Percentiles rank a stretch among this genome's conserved stretches.
These are phyloP conservation scores for Sporothrix sp. DNA, from an alignment of 2,329 filamentous ascomycete genomes.

Conservation along the genomic window DNA sequence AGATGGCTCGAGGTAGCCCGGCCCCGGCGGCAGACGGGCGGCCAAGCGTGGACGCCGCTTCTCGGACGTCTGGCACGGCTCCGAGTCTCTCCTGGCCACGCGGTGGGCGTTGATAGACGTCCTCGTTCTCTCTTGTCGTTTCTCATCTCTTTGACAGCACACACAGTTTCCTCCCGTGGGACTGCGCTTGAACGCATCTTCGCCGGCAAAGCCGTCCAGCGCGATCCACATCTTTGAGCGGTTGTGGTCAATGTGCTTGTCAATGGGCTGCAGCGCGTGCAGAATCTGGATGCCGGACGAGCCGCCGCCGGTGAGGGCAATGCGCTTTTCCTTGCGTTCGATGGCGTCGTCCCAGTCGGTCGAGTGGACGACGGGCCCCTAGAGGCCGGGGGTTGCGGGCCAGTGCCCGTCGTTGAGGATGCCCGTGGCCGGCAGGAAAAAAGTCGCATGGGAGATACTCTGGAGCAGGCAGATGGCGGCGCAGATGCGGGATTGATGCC, in stretches of 20 bases:
- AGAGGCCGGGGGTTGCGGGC: slow-evolving; percentile 25
- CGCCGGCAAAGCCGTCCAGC: slow-evolving; percentile 2
- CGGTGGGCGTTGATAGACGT: no score
- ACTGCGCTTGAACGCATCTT: slow-evolving; percentile 6
- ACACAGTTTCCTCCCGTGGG: slow-evolving; percentile 1
- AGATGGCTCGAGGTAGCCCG: slow-evolving; percentile 39
- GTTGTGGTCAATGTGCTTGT: slow-evolving; percentile 23
- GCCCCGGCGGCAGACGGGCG: slow-evolving; percentile 37
- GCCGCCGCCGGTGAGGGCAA: slow-evolving; percentile 26
- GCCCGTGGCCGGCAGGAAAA: slow-evolving; percentile 16
- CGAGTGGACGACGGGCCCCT: slow-evolving; percentile 23
- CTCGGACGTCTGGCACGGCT: slow-evolving; percentile 19
- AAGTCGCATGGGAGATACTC: no score
- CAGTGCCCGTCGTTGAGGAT: slow-evolving; percentile 20
- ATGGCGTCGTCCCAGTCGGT: slow-evolving; percentile 20
- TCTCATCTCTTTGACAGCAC: slow-evolving; percentile 35
- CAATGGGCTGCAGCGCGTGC: slow-evolving; percentile 15
- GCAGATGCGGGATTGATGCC: no score
- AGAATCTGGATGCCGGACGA: slow-evolving; percentile 25
- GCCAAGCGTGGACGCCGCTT: slow-evolving; percentile 28
- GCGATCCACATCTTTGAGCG: slow-evolving; percentile 22
- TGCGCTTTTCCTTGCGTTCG: slow-evolving; percentile 19
- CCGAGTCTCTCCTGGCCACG: not conserved
- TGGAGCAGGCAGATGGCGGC: no score
- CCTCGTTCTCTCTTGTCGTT: no score